Evolutionary conservation across 2,329 filamentous ascomycete genomes (phyloP), one percentile per base, ranked within the genome.

Genomic region (Fusarium penzigii): DNA sequence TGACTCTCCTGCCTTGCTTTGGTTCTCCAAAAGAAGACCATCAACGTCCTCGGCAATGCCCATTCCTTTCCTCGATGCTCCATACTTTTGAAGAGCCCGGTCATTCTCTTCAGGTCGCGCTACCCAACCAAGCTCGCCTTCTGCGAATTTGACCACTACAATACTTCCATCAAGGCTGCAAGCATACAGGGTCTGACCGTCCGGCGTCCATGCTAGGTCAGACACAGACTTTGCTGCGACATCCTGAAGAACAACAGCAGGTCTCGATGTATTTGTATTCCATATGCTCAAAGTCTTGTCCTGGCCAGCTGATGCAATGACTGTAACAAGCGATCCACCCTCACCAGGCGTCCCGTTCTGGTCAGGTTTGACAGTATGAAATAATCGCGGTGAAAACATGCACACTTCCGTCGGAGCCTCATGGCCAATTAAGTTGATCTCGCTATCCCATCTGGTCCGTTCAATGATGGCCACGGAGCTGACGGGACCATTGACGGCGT

Each of bases 361-460:
- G 6, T 75, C 65, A 1, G 88, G 89, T 44, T 91, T 84, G 48
- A 83, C 81, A 13, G 86, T 86, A 52, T 88, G 84, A 66, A 97
- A 99, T 17, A 99, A 76, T 56, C 94, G 82, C 1, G 95, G 95
- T 2, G 94, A 97, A 70, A 99, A 99, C 60, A 94, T 90, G 77
- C 93, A 97, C 3, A 99, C 94, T 74, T 99, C 94, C 0, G 95
- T 94, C 0, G 94, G 94, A 0, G 90, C 93, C 78, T 99, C 94
- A 68, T 99, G 94, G 9, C 94, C 94, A 55, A 99, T 97, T 54
- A 99, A 73, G 69, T 96, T 97, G 74, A 97, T 97, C 66, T 99
- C 92, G 58, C 91, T 92, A 65, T 96, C 92, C 94, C 95, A 99
- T 38, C 84, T 84, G 16, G 90, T 88, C 62, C 94, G 88, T 67